A percentile compares a stretch with the other conserved stretches of the same genome.
Evolutionary conservation across 139 green algal genomes (phyloP).

Genomic region (Chlorella vulgaris): DNA sequence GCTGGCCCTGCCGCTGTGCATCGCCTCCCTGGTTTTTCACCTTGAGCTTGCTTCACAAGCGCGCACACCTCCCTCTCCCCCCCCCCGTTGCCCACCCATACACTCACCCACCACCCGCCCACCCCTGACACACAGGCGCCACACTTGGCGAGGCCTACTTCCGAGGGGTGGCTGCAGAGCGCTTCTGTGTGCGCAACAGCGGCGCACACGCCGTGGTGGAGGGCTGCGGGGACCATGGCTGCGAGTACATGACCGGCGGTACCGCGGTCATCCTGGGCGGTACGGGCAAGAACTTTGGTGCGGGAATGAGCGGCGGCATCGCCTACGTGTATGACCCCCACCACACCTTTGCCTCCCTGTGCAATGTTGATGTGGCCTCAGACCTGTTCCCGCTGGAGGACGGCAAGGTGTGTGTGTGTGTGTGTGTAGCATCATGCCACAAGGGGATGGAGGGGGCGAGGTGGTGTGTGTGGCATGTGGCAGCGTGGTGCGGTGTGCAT

Average conservation of each 20-base stretch:
- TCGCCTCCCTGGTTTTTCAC: neutral
- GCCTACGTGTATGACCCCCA: slow-evolving; percentile 92
- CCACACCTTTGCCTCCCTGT: slow-evolving; percentile 58
- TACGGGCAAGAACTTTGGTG: slow-evolving; percentile 95
- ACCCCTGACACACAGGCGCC: slow-evolving; percentile 62
- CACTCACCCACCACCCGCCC: too few species aligned
- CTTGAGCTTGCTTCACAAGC: neutral
- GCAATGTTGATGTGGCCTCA: slow-evolving; percentile 70
- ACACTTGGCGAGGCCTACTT: slow-evolving; percentile 90
- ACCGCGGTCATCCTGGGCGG: slow-evolving; percentile 85
- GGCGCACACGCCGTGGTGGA: slow-evolving; percentile 89
- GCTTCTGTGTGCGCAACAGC: slow-evolving; percentile 89
- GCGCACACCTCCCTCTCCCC: neutral
- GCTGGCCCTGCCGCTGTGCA: too few species aligned
- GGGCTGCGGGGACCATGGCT: slow-evolving; percentile 92
- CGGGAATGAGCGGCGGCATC: slow-evolving; percentile 91
- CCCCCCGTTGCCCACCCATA: neutral
- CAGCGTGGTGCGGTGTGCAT: too few species aligned
- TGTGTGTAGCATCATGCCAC: neutral
- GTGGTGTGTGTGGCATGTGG: neutral
- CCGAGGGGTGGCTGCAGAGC: slow-evolving; percentile 88
- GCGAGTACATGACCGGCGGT: slow-evolving; percentile 98
- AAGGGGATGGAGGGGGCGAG: neutral
- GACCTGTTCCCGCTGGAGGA: slow-evolving; percentile 79
- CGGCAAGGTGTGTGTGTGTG: slow-evolving; percentile 11